These are phyloP conservation scores for Amanita thiersii DNA, from an alignment of 768 basidiomycete genomes.

Conservation along the genomic window DNA sequence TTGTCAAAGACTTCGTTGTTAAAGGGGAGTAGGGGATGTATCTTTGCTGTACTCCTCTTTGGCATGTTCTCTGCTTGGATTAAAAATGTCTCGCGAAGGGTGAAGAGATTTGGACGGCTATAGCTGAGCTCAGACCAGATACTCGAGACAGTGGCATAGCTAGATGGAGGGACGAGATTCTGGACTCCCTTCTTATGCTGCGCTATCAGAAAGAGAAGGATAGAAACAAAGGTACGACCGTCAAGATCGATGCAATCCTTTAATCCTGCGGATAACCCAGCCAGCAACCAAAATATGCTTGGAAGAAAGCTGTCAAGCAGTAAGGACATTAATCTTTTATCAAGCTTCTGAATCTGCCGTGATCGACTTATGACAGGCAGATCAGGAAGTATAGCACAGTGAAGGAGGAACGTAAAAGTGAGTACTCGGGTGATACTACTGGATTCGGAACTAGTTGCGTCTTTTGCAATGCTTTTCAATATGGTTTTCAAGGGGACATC, in stretches of 20 bases:
- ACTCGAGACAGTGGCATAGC: neutral
- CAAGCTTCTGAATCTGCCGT: constrained; percentile 19
- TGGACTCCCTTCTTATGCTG: neutral
- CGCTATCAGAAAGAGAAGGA: constrained; percentile 29
- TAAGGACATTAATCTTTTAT: constrained; percentile 18
- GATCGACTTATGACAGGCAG: constrained; percentile 34
- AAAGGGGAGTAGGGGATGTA: constrained; percentile 24
- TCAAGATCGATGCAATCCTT: constrained; percentile 38
- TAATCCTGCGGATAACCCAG: constrained; percentile 15
- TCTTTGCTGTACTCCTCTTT: neutral
- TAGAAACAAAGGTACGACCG: constrained; percentile 38
- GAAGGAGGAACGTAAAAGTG: constrained; percentile 15
- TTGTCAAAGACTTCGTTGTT: constrained; percentile 23
- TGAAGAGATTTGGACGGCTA: constrained; percentile 12
- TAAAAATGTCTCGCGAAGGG: constrained; percentile 14
- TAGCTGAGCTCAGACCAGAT: constrained; percentile 10
- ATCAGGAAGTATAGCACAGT: constrained; percentile 18
- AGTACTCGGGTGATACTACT: constrained; percentile 10
- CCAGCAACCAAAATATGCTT: constrained; percentile 22
- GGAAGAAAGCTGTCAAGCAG: constrained; percentile 34
- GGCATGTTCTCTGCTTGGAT: neutral
- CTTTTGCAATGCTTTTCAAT: neutral
- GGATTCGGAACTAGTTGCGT: neutral
- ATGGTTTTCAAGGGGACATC: too few species aligned
- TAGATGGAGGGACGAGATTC: neutral